A percentile compares a stretch with the other conserved stretches of the same genome.
These are phyloP conservation scores for Rutidosis leptorrhynchoides DNA, from an alignment of 129 eudicot genomes.

Conservation along the genomic window DNA sequence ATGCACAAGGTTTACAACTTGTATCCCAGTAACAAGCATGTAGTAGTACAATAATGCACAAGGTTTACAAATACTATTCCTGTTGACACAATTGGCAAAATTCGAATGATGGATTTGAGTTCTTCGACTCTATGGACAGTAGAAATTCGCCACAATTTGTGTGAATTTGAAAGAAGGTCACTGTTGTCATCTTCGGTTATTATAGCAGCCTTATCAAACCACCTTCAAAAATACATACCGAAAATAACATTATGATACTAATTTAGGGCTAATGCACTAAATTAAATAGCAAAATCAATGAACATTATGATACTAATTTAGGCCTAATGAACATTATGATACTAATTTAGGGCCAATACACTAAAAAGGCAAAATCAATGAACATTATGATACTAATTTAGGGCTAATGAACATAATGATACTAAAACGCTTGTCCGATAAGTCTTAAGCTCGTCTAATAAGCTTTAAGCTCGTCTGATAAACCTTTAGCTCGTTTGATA, in stretches of 20 bases:
- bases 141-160: conserved; percentile 66
- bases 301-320: too few species aligned
- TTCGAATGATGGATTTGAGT: conserved; percentile 56
- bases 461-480: too few species aligned
- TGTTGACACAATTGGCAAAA: conserved; percentile 62
- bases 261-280: background rate
- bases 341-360: too few species aligned
- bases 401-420: too few species aligned
- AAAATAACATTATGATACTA: background rate
- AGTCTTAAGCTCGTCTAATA: too few species aligned
- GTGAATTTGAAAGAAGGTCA: conserved; percentile 32
- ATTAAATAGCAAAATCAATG: background rate
- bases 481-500: too few species aligned
- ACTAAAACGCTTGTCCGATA: too few species aligned
- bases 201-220: conserved; percentile 71
- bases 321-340: too few species aligned
- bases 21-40: conserved; percentile 48
- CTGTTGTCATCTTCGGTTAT: conserved; percentile 34
- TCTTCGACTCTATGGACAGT: conserved; percentile 83
- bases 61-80: conserved; percentile 48
- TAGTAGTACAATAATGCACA: conserved; percentile 51
- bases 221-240: conserved; percentile 36
- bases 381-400: too few species aligned
- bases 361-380: too few species aligned
- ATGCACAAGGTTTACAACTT: conserved; percentile 44